Percentiles rank a stretch among this genome's conserved stretches.
Evolutionary conservation across 139 green algal species (phyloP).

Genomic region (Monoraphidium neglectum): DNA sequence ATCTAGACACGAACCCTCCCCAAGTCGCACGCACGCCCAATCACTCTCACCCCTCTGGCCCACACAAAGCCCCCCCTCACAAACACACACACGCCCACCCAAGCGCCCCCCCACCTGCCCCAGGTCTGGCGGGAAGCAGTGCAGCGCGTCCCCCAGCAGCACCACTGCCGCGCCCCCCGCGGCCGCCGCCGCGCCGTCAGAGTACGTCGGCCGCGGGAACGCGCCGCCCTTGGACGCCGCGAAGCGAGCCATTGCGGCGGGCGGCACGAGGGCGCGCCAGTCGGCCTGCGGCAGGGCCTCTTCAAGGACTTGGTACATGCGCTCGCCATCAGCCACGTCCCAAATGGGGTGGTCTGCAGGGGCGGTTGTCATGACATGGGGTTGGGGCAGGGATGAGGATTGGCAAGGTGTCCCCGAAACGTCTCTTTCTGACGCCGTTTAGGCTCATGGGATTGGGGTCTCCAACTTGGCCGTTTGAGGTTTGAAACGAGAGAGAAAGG

Average conservation of each 20-base stretch:
- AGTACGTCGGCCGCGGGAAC: conserved; percentile 24
- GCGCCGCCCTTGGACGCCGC: conserved; percentile 2
- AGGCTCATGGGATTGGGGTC: too few species aligned
- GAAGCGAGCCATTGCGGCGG: conserved; percentile 22
- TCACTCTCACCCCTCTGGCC: too few species aligned
- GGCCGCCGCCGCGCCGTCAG: conserved; percentile 6
- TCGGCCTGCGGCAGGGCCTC: conserved; percentile 25
- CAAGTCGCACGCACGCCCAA: too few species aligned
- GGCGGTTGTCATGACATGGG: too few species aligned
- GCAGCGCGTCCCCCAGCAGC: conserved; percentile 28
- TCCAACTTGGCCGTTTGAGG: too few species aligned
- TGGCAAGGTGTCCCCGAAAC: too few species aligned
- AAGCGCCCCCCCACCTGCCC: conserved; percentile 5
- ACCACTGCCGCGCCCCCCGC: conserved; percentile 3
- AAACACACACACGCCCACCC: too few species aligned
- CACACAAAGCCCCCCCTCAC: too few species aligned
- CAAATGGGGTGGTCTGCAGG: conserved; percentile 27
- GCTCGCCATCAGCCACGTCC: conserved; percentile 9
- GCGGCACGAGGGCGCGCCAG: conserved; percentile 14
- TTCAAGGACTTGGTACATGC: conserved; percentile 18
- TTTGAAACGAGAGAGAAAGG: too few species aligned
- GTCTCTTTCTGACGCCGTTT: too few species aligned
- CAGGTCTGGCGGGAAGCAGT: conserved; percentile 33
- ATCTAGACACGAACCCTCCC: too few species aligned
- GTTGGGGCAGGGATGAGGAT: too few species aligned